Percentiles rank a stretch among this genome's conserved stretches.
These are phyloP conservation scores for Cylindrotheca closterium DNA, from an alignment of 108 stramenopile species.

Conservation along the genomic window DNA sequence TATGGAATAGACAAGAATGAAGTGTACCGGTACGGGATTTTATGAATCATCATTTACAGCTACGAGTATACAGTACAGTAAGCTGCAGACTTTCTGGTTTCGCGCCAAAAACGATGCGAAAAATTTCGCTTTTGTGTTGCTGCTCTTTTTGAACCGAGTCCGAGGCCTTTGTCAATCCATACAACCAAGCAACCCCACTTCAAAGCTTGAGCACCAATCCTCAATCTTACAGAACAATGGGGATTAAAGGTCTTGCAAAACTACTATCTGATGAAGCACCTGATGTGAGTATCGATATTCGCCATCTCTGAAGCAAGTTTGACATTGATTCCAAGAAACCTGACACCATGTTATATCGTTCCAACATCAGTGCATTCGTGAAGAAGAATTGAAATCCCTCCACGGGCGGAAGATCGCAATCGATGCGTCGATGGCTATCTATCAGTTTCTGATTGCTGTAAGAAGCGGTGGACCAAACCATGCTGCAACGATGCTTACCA, in stretches of 20 bases:
- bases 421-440: conserved; percentile 99
- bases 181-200: too few species aligned
- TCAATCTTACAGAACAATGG: conserved; percentile 60
- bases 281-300: conserved; percentile 50
- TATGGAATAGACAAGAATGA: too few species aligned
- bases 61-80: too few species aligned
- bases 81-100: too few species aligned
- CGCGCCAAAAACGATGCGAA: too few species aligned
- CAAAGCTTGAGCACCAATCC: not conserved
- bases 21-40: too few species aligned
- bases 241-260: conserved; percentile 96
- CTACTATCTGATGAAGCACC: conserved; percentile 95
- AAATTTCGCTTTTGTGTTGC: too few species aligned
- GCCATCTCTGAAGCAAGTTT: not conserved
- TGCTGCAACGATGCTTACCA: conserved; percentile 78
- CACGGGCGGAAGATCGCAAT: conserved; percentile 97
- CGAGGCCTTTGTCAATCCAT: too few species aligned
- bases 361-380: conserved; percentile 72
- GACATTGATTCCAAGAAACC: too few species aligned
- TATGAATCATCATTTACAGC: too few species aligned
- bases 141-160: too few species aligned
- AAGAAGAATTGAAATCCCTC: conserved; percentile 85
- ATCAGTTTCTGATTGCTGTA: conserved; percentile 98
- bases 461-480: conserved; percentile 73
- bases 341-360: not conserved